Conservation (phyloP, 1,284 basidiomycete genomes). For the Puccinia triticina region DNA sequence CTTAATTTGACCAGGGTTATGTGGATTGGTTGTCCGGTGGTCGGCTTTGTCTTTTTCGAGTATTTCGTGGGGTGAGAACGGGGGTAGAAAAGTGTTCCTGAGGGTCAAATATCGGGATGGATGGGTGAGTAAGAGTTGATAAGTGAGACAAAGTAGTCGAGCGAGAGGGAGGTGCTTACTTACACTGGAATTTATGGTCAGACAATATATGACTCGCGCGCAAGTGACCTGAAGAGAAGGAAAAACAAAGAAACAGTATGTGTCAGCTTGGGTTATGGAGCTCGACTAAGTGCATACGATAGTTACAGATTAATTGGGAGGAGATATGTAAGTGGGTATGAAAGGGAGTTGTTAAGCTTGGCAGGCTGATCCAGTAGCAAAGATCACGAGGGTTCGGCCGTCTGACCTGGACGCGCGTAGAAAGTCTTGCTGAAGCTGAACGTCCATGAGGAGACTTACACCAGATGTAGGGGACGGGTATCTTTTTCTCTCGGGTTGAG, state of each 20-base stretch:
- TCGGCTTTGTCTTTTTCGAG: background rate
- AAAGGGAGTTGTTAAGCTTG: conserved; percentile 12
- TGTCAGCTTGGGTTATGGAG: background rate
- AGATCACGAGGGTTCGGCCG: background rate
- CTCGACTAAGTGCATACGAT: background rate
- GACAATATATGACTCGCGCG: background rate
- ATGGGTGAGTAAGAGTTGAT: background rate
- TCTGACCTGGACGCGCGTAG: conserved; percentile 1
- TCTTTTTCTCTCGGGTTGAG: background rate
- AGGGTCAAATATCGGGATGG: background rate
- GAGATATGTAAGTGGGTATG: background rate
- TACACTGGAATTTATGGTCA: background rate
- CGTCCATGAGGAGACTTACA: conserved; percentile 34
- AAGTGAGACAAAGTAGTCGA: background rate
- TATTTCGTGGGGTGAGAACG: background rate
- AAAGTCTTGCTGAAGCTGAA: background rate
- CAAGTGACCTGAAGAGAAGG: conserved; percentile 26
- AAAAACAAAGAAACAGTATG: background rate
- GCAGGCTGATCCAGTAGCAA: background rate
- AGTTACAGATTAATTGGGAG: background rate
- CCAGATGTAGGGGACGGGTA: conserved; percentile 18
- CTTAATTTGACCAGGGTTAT: background rate
- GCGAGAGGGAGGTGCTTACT: background rate
- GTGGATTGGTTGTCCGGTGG: background rate
- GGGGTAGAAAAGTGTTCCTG: background rate